Evolutionary conservation across 306 rosid genomes (phyloP).

Genomic region (Castanea sativa): DNA sequence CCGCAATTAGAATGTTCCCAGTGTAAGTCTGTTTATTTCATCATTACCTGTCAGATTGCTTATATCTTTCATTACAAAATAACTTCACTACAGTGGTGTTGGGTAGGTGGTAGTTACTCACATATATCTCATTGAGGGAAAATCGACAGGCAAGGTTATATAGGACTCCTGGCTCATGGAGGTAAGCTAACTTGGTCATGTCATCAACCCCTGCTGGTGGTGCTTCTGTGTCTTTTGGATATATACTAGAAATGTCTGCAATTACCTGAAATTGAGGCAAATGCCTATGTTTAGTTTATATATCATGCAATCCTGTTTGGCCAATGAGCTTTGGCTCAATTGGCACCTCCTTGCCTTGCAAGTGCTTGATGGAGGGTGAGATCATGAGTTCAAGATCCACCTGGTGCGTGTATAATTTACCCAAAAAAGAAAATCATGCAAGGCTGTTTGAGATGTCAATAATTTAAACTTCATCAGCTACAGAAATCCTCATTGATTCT

Average conservation of each 20-base stretch:
- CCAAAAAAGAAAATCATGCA: no score
- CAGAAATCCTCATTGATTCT: background rate
- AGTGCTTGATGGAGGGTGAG: no score
- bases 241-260: slow-evolving; percentile 62
- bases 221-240: slow-evolving; percentile 88
- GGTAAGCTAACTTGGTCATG: slow-evolving; percentile 87
- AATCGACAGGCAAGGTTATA: slow-evolving; percentile 63
- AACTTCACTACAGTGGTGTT: background rate
- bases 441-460: background rate
- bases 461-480: background rate
- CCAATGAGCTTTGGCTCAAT: no score
- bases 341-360: no score
- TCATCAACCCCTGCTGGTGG: slow-evolving; percentile 92
- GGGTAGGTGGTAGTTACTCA: slow-evolving; percentile 37
- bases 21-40: slow-evolving; percentile 67
- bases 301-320: background rate
- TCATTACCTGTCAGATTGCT: slow-evolving; percentile 20
- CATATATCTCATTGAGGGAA: slow-evolving; percentile 80
- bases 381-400: no score
- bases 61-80: background rate
- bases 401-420: no score
- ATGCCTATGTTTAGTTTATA: slow-evolving; percentile 13
- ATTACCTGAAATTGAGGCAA: slow-evolving; percentile 55
- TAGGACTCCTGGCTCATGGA: slow-evolving; percentile 83
- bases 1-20: slow-evolving; percentile 84